phyloP scores from a whole-genome alignment of 106 monocot genomes.

The Platanthera guangdongensis region DNA sequence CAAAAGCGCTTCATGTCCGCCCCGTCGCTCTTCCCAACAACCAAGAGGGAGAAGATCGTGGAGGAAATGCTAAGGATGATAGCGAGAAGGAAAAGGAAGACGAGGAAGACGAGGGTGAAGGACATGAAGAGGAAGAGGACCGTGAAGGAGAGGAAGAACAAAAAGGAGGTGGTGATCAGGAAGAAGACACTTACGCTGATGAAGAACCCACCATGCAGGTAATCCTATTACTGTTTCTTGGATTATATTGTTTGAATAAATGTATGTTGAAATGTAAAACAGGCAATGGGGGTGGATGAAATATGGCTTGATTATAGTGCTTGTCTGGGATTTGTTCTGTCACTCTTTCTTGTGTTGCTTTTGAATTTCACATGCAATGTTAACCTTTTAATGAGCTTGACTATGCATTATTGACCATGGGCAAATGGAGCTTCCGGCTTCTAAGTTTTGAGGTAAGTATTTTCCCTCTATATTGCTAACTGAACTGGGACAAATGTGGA shows the following conservation, averaged over 20 bases:
- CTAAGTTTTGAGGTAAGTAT: neutral
- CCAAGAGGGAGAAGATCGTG: conserved; percentile 21
- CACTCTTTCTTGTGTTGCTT: no score
- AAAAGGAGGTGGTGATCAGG: conserved; percentile 2
- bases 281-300: no score
- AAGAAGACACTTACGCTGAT: neutral
- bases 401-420: neutral
- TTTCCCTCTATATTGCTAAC: no score
- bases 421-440: neutral
- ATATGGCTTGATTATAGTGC: no score
- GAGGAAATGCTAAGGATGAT: conserved; percentile 12
- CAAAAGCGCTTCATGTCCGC: conserved; percentile 26
- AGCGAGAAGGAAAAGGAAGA: conserved; percentile 15
- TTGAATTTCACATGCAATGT: no score
- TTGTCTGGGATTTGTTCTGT: no score
- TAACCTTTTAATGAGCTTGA: neutral
- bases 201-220: conserved; percentile 6
- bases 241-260: no score
- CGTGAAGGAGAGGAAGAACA: conserved; percentile 11
- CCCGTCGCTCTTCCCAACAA: conserved; percentile 27
- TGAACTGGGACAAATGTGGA: neutral
- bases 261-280: no score
- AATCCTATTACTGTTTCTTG: neutral
- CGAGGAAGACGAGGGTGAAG: conserved; percentile 1
- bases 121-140: conserved; percentile 8